Percentiles rank a stretch among this genome's conserved stretches.
These are phyloP conservation scores for Pseudozyma thailandica DNA, from an alignment of 1,284 basidiomycete species.

Conservation along the genomic window DNA sequence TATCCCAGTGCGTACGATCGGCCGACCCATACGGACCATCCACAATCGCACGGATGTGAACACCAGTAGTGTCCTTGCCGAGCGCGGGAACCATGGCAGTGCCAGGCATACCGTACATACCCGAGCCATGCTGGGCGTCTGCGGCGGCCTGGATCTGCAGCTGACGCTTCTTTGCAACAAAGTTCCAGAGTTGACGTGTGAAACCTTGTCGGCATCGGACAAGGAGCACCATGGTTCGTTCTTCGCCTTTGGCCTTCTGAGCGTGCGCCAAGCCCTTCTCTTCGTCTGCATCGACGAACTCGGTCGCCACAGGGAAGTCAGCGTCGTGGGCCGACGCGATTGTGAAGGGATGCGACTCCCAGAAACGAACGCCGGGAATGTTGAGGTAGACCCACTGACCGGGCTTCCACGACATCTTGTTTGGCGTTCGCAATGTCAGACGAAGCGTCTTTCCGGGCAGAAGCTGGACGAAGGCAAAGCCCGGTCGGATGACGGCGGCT, in stretches of 20 bases:
- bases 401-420: conserved; percentile 74
- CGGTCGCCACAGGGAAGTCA: conserved; percentile 50
- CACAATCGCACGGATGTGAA: conserved; percentile 76
- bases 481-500: conserved; percentile 69
- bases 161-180: conserved; percentile 58
- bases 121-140: conserved; percentile 39
- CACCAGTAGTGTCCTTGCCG: conserved; percentile 70
- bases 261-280: conserved; percentile 31
- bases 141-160: conserved; percentile 54
- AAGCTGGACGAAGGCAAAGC: conserved; percentile 80
- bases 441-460: conserved; percentile 82
- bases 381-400: conserved; percentile 83
- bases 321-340: conserved; percentile 76
- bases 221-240: conserved; percentile 77
- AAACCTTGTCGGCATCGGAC: conserved; percentile 81
- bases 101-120: conserved; percentile 45
- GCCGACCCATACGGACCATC: conserved; percentile 85
- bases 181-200: conserved; percentile 79
- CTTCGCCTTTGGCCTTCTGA: conserved; percentile 68
- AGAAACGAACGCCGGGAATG: conserved; percentile 76
- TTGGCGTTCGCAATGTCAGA: conserved; percentile 76
- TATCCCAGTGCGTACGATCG: conserved; percentile 76
- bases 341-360: conserved; percentile 84
- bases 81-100: conserved; percentile 48
- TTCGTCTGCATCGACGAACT: conserved; percentile 44